phyloP scores from a whole-genome alignment of 208 protist species.

The Trypanosoma theileri region DNA sequence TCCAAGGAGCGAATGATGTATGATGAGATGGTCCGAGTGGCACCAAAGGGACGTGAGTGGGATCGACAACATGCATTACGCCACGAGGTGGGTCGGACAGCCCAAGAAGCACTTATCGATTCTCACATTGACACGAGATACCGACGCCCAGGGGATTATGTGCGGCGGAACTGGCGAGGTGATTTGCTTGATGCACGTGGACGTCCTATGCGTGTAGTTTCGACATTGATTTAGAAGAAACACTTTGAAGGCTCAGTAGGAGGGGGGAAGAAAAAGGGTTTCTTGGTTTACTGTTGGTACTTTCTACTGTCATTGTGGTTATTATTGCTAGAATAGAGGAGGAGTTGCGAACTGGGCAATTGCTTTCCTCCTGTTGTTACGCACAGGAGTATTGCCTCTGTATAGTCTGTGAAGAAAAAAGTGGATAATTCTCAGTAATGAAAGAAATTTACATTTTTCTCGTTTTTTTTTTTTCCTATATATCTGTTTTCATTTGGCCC shows the following conservation, averaged over 20 bases:
- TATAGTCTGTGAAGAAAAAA: not conserved
- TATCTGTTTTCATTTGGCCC: not conserved
- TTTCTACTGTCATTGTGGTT: slow-evolving; percentile 21
- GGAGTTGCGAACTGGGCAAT: not conserved
- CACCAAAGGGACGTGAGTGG: slow-evolving; percentile 70
- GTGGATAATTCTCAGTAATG: not conserved
- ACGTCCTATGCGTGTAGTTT: slow-evolving; percentile 7
- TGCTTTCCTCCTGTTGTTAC: not conserved
- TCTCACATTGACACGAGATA: slow-evolving; percentile 66
- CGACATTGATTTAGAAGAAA: too few relatives aligned
- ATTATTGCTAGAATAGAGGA: not conserved
- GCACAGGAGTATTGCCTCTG: too few relatives aligned
- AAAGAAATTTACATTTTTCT: not conserved
- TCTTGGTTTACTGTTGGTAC: slow-evolving; percentile 1
- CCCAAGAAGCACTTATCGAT: slow-evolving; percentile 76
- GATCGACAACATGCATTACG: slow-evolving; percentile 77
- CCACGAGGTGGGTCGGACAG: slow-evolving; percentile 44
- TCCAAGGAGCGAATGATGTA: slow-evolving; percentile 9
- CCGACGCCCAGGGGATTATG: slow-evolving; percentile 58
- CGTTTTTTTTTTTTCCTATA: not conserved
- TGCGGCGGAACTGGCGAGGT: slow-evolving; percentile 26
- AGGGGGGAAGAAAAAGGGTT: not conserved
- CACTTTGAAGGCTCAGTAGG: too few relatives aligned
- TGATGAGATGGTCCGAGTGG: slow-evolving; percentile 31
- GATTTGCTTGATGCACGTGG: slow-evolving; percentile 21